Conservation (phyloP, 2,329 filamentous ascomycete genomes). For the Penicillium sp. region DNA sequence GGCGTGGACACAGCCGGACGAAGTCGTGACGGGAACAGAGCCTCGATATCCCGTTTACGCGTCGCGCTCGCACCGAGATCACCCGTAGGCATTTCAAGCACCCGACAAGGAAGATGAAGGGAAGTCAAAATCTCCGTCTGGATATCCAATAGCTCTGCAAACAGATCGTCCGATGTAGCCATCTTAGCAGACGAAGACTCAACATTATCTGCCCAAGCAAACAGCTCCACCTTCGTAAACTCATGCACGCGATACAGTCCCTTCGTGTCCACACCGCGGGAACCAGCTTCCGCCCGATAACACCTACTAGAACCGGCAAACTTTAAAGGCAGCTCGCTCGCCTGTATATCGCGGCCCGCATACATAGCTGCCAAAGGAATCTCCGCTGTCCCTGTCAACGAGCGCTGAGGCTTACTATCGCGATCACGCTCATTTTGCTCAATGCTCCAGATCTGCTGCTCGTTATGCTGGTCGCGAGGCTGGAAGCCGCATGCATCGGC, state of each 20-base stretch:
- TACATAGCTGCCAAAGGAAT: constrained; percentile 92
- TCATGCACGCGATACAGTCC: constrained; percentile 96
- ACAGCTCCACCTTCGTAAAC: constrained; percentile 98
- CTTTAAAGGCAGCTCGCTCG: constrained; percentile 69
- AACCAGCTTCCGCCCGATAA: constrained; percentile 92
- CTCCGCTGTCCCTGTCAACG: constrained; percentile 85
- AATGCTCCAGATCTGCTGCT: constrained; percentile 87
- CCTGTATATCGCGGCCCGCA: constrained; percentile 68
- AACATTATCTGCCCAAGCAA: constrained; percentile 75
- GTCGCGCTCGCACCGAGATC: constrained; percentile 87
- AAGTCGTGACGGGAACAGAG: constrained; percentile 80
- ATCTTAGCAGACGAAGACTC: constrained; percentile 34
- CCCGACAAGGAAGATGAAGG: constrained; percentile 78
- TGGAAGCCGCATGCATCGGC: constrained; percentile 91
- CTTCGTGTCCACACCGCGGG: constrained; percentile 85
- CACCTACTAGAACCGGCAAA: constrained; percentile 84
- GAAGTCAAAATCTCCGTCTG: constrained; percentile 78
- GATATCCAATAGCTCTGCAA: constrained; percentile 81
- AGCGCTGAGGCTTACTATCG: constrained; percentile 65
- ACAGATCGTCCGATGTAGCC: constrained; percentile 51
- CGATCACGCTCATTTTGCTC: constrained; percentile 63
- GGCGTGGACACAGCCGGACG: constrained; percentile 15
- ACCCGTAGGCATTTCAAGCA: constrained; percentile 86
- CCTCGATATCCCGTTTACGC: constrained; percentile 90
- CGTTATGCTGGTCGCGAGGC: constrained; percentile 83